Evolutionary conservation across 2,329 filamentous ascomycete genomes (phyloP).

Genomic region (Tympanopsis confertula): DNA sequence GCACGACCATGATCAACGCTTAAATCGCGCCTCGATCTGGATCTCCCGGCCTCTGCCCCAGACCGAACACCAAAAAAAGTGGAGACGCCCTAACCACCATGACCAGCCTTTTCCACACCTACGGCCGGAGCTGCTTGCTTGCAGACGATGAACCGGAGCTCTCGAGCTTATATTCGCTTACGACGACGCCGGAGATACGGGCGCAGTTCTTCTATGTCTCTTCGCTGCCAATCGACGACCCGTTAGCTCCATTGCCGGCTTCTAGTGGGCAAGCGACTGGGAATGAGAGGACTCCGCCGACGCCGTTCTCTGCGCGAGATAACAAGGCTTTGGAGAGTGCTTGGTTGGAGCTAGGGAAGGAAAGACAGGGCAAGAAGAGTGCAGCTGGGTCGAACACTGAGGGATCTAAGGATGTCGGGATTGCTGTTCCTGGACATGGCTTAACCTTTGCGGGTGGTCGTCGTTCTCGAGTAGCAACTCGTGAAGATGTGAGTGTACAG

Average conservation of each 20-base stretch:
- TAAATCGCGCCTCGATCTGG: too few relatives aligned
- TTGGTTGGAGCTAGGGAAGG: slow-evolving; percentile 34
- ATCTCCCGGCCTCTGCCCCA: too few relatives aligned
- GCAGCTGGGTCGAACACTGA: too few relatives aligned
- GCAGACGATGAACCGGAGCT: not conserved
- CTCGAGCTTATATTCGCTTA: not conserved
- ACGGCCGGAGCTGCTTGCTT: not conserved
- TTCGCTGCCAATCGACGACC: slow-evolving; percentile 49
- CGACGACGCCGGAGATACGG: slow-evolving; percentile 22
- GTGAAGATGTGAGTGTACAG: too few relatives aligned
- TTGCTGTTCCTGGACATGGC: too few relatives aligned
- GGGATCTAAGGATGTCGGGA: too few relatives aligned
- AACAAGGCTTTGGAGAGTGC: slow-evolving; percentile 42
- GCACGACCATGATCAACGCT: too few relatives aligned
- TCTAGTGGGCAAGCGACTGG: slow-evolving; percentile 29
- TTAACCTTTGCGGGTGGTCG: too few relatives aligned
- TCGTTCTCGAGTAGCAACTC: too few relatives aligned
- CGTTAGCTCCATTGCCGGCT: slow-evolving; percentile 37
- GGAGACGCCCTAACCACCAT: too few relatives aligned
- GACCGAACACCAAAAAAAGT: too few relatives aligned
- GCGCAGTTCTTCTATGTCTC: slow-evolving; percentile 49
- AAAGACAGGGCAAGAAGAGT: too few relatives aligned
- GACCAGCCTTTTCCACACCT: not conserved
- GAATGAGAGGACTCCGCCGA: slow-evolving; percentile 33
- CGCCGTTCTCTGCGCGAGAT: slow-evolving; percentile 45